phyloP scores from a whole-genome alignment of 495 filamentous ascomycete species.

The Choiromyces venosus region DNA sequence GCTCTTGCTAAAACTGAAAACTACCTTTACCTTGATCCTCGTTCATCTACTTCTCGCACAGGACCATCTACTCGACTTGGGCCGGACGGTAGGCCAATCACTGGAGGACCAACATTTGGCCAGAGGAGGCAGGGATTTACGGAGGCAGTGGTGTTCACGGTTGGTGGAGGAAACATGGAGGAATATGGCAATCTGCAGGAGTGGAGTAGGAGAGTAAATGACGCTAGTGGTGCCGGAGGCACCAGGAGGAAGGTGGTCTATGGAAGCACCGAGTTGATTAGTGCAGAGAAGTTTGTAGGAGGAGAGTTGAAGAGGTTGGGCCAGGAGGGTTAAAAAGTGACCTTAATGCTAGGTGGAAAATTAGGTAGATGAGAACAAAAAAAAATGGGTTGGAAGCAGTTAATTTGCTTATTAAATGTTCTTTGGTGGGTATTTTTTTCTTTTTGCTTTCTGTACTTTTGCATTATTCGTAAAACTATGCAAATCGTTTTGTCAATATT shows the following conservation, averaged over 20 bases:
- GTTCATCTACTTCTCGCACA: constrained; percentile 86
- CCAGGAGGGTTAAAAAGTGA: constrained; percentile 49
- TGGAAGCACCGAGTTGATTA: constrained; percentile 90
- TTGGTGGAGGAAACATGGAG: constrained; percentile 96
- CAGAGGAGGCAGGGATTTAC: constrained; percentile 89
- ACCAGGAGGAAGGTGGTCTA: constrained; percentile 78
- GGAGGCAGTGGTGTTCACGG: constrained; percentile 93
- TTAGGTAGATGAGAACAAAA: neutral
- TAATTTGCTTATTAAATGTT: neutral
- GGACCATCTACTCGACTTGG: constrained; percentile 54
- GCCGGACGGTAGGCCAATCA: constrained; percentile 44
- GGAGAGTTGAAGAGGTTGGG: constrained; percentile 78
- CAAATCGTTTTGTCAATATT: neutral
- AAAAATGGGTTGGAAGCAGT: neutral
- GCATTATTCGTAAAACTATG: neutral
- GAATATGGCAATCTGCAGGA: constrained; percentile 98
- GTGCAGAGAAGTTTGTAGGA: constrained; percentile 77
- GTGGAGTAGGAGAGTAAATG: constrained; percentile 68
- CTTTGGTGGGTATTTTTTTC: neutral
- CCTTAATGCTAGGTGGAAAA: no score
- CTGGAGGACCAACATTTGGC: constrained; percentile 77
- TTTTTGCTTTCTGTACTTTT: neutral
- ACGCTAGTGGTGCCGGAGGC: constrained; percentile 50
- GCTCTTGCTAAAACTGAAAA: constrained; percentile 95
- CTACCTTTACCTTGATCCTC: constrained; percentile 98